Evolutionary conservation across 2,329 filamentous ascomycete species (phyloP).

Genomic region (Aspergillus sp.): DNA sequence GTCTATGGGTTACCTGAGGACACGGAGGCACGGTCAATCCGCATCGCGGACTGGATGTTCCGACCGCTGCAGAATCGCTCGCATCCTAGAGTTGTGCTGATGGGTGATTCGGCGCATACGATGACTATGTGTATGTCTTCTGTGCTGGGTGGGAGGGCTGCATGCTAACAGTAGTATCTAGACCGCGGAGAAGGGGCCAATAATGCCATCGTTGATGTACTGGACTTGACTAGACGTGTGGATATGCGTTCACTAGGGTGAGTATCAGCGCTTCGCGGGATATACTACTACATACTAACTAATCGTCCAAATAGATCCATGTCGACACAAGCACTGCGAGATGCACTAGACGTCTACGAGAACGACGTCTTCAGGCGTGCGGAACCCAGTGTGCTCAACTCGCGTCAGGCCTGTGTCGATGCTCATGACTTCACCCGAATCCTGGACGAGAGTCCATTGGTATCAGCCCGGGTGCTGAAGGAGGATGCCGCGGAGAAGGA

Average conservation of each 20-base stretch:
- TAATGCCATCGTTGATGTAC: conserved; percentile 56
- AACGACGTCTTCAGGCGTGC: conserved; percentile 47
- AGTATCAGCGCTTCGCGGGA: background rate
- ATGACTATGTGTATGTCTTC: conserved; percentile 61
- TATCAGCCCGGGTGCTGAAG: conserved; percentile 37
- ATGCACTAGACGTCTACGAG: conserved; percentile 44
- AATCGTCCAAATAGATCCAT: background rate
- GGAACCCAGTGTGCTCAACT: conserved; percentile 52
- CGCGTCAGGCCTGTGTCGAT: conserved; percentile 56
- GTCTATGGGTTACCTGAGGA: conserved; percentile 44
- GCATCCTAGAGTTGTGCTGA: conserved; percentile 47
- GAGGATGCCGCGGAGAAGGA: background rate
- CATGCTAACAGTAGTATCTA: conserved; percentile 26
- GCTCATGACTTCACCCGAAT: conserved; percentile 55
- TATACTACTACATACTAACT: background rate
- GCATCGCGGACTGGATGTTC: conserved; percentile 52
- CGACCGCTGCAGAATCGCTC: conserved; percentile 36
- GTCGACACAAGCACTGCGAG: background rate
- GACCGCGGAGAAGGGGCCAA: conserved; percentile 61
- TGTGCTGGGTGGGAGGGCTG: too few relatives aligned
- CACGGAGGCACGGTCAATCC: conserved; percentile 49
- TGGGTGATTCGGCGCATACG: conserved; percentile 59
- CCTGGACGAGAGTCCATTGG: conserved; percentile 37
- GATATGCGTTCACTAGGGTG: conserved; percentile 17
- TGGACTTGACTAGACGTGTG: conserved; percentile 44